Conservation (phyloP, 2,329 filamentous ascomycete genomes). For the Tolypocladium endophyticum region DNA sequence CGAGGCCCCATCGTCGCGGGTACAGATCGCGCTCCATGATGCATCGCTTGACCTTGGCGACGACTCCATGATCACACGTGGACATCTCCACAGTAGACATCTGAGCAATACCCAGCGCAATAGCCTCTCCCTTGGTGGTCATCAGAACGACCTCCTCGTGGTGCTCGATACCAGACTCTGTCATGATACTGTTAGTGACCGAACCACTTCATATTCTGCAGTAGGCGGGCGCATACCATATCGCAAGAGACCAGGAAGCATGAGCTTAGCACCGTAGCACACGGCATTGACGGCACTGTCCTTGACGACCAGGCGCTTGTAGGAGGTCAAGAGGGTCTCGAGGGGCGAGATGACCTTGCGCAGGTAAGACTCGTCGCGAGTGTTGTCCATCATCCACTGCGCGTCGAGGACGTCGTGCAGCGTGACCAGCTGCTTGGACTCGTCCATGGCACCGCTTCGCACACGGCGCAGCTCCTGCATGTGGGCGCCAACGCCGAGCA, state of each 20-base stretch:
- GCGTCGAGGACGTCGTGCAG: conserved; percentile 82
- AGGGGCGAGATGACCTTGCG: conserved; percentile 85
- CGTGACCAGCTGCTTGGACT: conserved; percentile 80
- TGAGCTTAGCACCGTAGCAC: conserved; percentile 97
- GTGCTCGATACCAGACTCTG: conserved; percentile 81
- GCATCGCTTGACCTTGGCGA: conserved; percentile 97
- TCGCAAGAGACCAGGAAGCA: conserved; percentile 90
- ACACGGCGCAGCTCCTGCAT: conserved; percentile 98
- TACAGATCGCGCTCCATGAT: conserved; percentile 99
- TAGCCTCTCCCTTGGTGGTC: conserved; percentile 98
- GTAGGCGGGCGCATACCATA: conserved; percentile 53
- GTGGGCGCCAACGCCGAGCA: conserved; percentile 77
- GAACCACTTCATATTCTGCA: not conserved
- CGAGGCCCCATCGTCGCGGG: conserved; percentile 91
- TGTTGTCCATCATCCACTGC: conserved; percentile 94
- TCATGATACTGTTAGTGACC: conserved; percentile 13
- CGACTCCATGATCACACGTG: conserved; percentile 93
- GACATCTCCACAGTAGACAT: conserved; percentile 98
- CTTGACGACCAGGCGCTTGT: conserved; percentile 97
- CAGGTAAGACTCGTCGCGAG: conserved; percentile 85
- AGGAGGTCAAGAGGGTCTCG: conserved; percentile 81
- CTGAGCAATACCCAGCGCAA: conserved; percentile 89
- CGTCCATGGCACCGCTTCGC: conserved; percentile 87
- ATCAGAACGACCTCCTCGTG: conserved; percentile 96
- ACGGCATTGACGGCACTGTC: conserved; percentile 77